These are phyloP conservation scores for Monosporozyma siamensis DNA, from an alignment of 805 yeast genomes.

Conservation along the genomic window DNA sequence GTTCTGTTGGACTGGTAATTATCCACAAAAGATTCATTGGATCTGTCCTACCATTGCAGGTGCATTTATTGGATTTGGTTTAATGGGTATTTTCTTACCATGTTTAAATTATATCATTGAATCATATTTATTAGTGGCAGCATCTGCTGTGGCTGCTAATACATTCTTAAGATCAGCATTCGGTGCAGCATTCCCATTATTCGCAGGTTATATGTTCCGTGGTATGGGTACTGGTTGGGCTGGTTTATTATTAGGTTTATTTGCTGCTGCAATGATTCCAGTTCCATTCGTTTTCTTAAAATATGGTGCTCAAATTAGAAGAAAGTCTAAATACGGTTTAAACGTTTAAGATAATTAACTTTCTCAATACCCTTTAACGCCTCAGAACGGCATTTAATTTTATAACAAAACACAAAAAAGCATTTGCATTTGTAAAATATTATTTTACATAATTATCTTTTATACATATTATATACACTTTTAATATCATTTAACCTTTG, in stretches of 20 bases:
- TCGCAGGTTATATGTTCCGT: slow-evolving; percentile 61
- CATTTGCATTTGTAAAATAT: too few species aligned
- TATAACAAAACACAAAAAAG: too few species aligned
- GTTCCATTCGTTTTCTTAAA: slow-evolving; percentile 59
- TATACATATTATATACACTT: too few species aligned
- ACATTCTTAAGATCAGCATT: slow-evolving; percentile 58
- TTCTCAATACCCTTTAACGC: too few species aligned
- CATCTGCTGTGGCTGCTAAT: slow-evolving; percentile 70
- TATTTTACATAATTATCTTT: too few species aligned
- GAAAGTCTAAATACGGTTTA: slow-evolving; percentile 48
- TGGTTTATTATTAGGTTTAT: slow-evolving; percentile 57
- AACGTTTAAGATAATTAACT: too few species aligned
- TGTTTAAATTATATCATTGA: slow-evolving; percentile 67
- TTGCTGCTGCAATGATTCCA: slow-evolving; percentile 48
- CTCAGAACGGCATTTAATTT: too few species aligned
- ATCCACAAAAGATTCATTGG: slow-evolving; percentile 65
- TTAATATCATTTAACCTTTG: too few species aligned
- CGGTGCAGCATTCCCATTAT: slow-evolving; percentile 66
- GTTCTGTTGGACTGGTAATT: slow-evolving; percentile 84
- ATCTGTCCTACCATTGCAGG: slow-evolving; percentile 68
- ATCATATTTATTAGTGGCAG: slow-evolving; percentile 59
- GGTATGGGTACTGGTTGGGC: slow-evolving; percentile 73
- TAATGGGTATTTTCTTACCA: slow-evolving; percentile 58
- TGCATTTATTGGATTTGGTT: slow-evolving; percentile 55
- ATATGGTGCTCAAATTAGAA: slow-evolving; percentile 50